Evolutionary conservation across 1,139 yeast genomes (phyloP).

Genomic region (Protomyces arabidopsidicola): DNA sequence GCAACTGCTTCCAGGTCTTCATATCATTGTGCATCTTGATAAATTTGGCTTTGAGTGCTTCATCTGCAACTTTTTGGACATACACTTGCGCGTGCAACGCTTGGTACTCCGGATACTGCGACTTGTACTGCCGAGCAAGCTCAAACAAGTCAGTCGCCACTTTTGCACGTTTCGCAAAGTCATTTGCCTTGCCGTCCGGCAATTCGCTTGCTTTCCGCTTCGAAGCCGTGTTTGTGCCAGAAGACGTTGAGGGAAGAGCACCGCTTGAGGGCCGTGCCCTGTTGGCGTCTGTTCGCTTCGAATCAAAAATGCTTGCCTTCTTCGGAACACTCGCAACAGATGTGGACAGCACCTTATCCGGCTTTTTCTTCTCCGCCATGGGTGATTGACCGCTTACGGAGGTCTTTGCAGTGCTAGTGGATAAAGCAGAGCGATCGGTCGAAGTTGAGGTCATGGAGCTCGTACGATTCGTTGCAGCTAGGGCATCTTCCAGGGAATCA

Average conservation of each 20-base stretch:
- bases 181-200: not conserved
- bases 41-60: conserved; percentile 4
- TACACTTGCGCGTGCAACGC: conserved; percentile 10
- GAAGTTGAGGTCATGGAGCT: conserved; percentile 15
- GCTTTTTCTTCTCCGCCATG: not conserved
- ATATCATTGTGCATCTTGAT: conserved; percentile 23
- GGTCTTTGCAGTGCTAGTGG: conserved; percentile 3
- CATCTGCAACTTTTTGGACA: conserved; percentile 9
- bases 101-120: conserved; percentile 14
- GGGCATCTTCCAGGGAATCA: not conserved
- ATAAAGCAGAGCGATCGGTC: conserved; percentile 1
- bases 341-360: not conserved
- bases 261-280: not conserved
- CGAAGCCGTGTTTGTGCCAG: not conserved
- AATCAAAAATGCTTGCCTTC: not conserved
- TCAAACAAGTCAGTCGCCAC: conserved; percentile 2
- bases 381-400: not conserved
- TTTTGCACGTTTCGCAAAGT: not conserved
- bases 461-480: conserved; percentile 1
- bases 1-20: conserved; percentile 19
- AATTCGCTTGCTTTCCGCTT: conserved; percentile 5
- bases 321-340: not conserved
- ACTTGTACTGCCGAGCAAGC: conserved; percentile 18
- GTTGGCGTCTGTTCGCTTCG: not conserved
- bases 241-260: not conserved